Percentiles rank a stretch among this genome's conserved stretches.
phyloP scores from a whole-genome alignment of 2,329 filamentous ascomycete genomes.

The Arthrobotrys sphaeroides region DNA sequence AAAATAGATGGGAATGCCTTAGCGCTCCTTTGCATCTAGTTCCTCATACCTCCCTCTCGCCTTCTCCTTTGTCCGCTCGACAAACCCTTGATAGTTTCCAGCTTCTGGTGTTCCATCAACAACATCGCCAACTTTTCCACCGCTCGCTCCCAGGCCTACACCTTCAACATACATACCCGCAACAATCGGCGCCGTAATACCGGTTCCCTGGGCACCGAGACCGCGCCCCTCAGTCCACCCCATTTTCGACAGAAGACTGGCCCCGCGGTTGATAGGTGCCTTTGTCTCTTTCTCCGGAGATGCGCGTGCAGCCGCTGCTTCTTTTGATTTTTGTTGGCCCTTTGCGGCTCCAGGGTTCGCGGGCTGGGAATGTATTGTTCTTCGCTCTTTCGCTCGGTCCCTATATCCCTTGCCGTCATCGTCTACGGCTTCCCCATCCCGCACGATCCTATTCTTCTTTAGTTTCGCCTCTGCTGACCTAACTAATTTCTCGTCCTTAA shows the following conservation, averaged over 20 bases:
- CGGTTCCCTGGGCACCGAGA: conserved; percentile 71
- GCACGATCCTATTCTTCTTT: conserved; percentile 58
- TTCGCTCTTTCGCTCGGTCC: conserved; percentile 74
- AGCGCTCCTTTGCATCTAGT: conserved; percentile 61
- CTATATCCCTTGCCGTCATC: conserved; percentile 64
- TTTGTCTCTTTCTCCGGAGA: conserved; percentile 64
- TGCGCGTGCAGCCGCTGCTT: conserved; percentile 55
- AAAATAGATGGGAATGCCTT: not conserved
- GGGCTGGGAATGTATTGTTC: conserved; percentile 71
- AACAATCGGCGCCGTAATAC: conserved; percentile 71
- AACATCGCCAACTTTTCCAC: conserved; percentile 75
- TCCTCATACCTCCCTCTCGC: conserved; percentile 73
- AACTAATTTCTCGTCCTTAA: conserved; percentile 65
- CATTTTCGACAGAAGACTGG: conserved; percentile 76
- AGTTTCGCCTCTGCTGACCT: conserved; percentile 61
- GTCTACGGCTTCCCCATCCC: conserved; percentile 55
- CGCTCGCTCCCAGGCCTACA: conserved; percentile 75
- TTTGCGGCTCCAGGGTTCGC: conserved; percentile 63
- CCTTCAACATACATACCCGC: conserved; percentile 74
- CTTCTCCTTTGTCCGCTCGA: conserved; percentile 72
- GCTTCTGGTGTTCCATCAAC: conserved; percentile 70
- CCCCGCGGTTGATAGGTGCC: conserved; percentile 64
- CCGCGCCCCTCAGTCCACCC: conserved; percentile 74
- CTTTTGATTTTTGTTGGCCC: conserved; percentile 59
- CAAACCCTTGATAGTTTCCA: conserved; percentile 70